These are phyloP conservation scores for Fagopyrum homotropicum DNA, from an alignment of 148 eudicot genomes.

Conservation along the genomic window DNA sequence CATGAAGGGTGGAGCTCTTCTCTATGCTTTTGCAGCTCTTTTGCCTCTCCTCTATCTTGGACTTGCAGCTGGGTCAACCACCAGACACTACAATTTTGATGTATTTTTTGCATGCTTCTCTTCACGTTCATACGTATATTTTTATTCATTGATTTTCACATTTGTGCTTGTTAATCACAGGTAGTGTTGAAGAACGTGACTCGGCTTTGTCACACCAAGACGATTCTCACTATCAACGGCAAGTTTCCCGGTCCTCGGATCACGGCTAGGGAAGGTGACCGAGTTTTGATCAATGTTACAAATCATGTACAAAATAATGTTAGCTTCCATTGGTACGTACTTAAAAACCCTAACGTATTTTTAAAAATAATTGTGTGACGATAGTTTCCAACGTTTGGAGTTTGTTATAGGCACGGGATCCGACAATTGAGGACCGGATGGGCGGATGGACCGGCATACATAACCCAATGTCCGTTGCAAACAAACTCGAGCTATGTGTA, in stretches of 20 bases:
- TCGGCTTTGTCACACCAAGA: constrained; percentile 58
- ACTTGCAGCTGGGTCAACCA: constrained; percentile 22
- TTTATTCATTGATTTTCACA: too few relatives aligned
- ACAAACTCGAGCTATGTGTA: constrained; percentile 42
- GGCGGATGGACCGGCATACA: constrained; percentile 38
- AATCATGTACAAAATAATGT: constrained; percentile 51
- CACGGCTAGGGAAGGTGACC: constrained; percentile 60
- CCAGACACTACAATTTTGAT: constrained; percentile 53
- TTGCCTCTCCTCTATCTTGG: constrained; percentile 18
- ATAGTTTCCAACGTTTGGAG: neutral
- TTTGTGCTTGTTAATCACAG: constrained; percentile 16
- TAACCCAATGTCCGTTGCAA: constrained; percentile 53
- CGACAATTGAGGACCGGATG: constrained; percentile 47
- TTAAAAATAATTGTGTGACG: neutral
- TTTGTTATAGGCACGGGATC: constrained; percentile 45
- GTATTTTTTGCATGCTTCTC: constrained; percentile 23
- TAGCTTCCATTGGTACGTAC: constrained; percentile 47
- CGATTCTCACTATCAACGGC: constrained; percentile 55
- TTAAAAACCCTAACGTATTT: neutral
- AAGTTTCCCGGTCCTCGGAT: constrained; percentile 57
- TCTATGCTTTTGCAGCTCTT: neutral
- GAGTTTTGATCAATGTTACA: constrained; percentile 37
- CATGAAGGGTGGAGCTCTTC: neutral
- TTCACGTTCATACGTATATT: neutral
- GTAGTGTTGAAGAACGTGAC: constrained; percentile 48